A percentile compares a stretch with the other conserved stretches of the same genome.
phyloP scores from a whole-genome alignment of 345 rosid genomes.

The Arabidopsis suecica region DNA sequence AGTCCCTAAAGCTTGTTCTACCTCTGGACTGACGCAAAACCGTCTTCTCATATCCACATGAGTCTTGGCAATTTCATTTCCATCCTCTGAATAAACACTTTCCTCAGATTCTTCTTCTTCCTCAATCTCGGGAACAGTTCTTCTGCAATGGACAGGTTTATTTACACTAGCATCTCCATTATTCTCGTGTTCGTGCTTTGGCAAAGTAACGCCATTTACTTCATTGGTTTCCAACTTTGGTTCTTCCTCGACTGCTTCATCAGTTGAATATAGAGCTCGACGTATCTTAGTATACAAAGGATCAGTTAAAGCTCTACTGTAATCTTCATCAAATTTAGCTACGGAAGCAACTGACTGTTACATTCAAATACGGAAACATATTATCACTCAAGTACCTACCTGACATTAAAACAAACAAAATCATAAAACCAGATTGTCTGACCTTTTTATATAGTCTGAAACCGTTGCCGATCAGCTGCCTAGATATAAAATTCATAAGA shows the following conservation, averaged over 20 bases:
- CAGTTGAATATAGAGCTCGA: slow-evolving; percentile 54
- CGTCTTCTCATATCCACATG: slow-evolving; percentile 39
- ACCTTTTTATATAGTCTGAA: slow-evolving; percentile 97
- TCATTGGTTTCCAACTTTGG: slow-evolving; percentile 33
- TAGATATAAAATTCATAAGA: slow-evolving; percentile 83
- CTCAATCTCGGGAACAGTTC: slow-evolving; percentile 59
- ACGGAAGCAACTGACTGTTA: slow-evolving; percentile 75
- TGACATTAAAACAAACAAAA: not conserved
- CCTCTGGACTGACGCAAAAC: slow-evolving; percentile 61
- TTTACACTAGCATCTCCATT: slow-evolving; percentile 18
- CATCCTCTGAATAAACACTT: slow-evolving; percentile 27
- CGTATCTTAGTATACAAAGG: slow-evolving; percentile 68
- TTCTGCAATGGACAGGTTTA: slow-evolving; percentile 35
- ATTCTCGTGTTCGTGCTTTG: not conserved
- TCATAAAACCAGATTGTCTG: not conserved
- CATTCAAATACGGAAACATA: not conserved
- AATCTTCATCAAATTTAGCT: slow-evolving; percentile 66
- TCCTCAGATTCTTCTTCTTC: slow-evolving; percentile 57
- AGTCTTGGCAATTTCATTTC: slow-evolving; percentile 24
- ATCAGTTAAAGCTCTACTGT: slow-evolving; percentile 62
- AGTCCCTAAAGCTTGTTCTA: slow-evolving; percentile 74
- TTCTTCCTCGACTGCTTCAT: slow-evolving; percentile 21
- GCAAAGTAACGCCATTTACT: not conserved
- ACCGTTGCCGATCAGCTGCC: slow-evolving; percentile 91
- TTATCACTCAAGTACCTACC: not conserved